Base-by-base conservation (phyloP, 2,329 filamentous ascomycete species). In the Xylariaceae sp. region DNA sequence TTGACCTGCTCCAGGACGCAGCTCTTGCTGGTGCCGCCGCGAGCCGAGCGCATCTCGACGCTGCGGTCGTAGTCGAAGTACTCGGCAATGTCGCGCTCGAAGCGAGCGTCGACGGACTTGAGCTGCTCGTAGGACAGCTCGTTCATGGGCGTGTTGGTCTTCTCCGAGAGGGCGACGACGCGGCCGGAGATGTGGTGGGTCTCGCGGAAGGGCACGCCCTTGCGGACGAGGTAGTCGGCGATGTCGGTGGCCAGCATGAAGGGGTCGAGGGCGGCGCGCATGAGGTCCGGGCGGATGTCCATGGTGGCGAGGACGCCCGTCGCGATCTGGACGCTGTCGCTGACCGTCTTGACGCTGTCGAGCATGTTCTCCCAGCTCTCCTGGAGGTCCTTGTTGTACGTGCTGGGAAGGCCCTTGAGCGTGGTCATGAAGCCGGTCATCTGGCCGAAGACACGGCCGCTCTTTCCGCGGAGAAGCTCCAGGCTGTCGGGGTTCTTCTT, bases 321-420 rank as follows among this genome's bases (percentile, higher is more conserved):
- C 18, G 85, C 85, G 52, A 94, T 94, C 61, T 83, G 79, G 38
- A 94, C 74, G 56, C 83, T 88, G 68, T 94, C 84, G 40, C 74
- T 75, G 46, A 92, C 73, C 5, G 86, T 90, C 73, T 88, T 85
- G 63, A 89, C 76, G 59, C 82, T 78, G 62, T 94, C 86, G 34
- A 94, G 76, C 66, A 94, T 78, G n/a, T 84, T 83, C 70, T 94
- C 84, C 46, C 86, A 81, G 42, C 78, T 83, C 66, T 94, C 88
- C 64, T 95, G 87, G n/a, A 94, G 65, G 60, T 94, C 87, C 66
- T 94, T 94, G 70, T 94, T 90, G 70, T 94, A 94, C 3, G 84
- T 88, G 30, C 76, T 84, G 2, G 86, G 85, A 18, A 92, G 75
- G 40, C 83, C 83, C 60, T 76, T 75, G 38, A 68, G 71, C 26